Conservation (phyloP, 768 basidiomycete genomes). For the Gelatoporia subvermispora region DNA sequence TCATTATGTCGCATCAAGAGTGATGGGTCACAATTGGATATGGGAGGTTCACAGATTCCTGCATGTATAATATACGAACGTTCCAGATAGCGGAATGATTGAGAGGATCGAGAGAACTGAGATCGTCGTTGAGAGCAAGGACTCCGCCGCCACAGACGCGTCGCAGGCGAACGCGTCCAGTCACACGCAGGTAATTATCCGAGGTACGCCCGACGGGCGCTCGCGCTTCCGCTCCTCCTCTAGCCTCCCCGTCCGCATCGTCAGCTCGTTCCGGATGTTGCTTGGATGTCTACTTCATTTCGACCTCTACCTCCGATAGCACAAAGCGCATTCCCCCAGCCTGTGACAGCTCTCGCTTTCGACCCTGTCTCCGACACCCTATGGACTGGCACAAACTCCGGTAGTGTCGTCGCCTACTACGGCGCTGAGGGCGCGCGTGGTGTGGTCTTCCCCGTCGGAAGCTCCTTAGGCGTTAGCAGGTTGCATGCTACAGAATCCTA, state of each 20-base stretch:
- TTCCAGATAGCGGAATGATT: neutral
- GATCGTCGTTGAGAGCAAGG: constrained; percentile 1
- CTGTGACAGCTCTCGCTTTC: constrained; percentile 76
- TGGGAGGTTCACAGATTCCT: neutral
- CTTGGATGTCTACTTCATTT: constrained; percentile 12
- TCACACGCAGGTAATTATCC: neutral
- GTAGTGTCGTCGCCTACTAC: constrained; percentile 66
- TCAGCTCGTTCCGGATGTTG: constrained; percentile 1
- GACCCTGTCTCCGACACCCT: constrained; percentile 89
- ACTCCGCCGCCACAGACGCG: neutral
- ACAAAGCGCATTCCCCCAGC: constrained; percentile 20
- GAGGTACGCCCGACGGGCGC: neutral
- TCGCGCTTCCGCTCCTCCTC: neutral
- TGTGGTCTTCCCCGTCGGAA: constrained; percentile 71
- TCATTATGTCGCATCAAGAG: no score
- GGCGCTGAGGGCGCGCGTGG: constrained; percentile 59
- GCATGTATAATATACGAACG: neutral
- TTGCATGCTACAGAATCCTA: constrained; percentile 75
- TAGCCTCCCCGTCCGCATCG: neutral
- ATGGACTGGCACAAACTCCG: constrained; percentile 77
- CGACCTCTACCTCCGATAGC: constrained; percentile 12
- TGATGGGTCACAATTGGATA: no score
- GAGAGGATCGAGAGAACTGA: no score
- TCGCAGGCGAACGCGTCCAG: no score
- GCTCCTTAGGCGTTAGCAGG: constrained; percentile 64